Evolutionary conservation across 2,329 filamentous ascomycete genomes (phyloP), one percentile per base, ranked within the genome.

Genomic region (Colletotrichum cereale): DNA sequence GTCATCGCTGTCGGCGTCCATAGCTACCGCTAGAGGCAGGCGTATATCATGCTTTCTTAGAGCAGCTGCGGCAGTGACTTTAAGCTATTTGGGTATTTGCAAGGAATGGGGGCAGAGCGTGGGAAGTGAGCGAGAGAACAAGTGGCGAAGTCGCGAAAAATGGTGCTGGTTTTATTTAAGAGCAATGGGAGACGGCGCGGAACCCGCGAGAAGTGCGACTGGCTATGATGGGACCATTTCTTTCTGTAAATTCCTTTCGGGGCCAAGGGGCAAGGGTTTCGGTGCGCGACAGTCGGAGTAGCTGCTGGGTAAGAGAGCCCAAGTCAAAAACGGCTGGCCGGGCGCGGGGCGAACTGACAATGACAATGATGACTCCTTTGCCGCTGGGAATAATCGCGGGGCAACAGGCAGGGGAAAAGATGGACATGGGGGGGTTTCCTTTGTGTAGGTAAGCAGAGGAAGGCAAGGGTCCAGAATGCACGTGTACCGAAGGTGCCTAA

Each of bases 1-100:
- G 76, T 90, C 86, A 75, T 87, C 85, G 73, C 48, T 72, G 47
- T 79, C 81, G 70, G 34, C 79, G 73, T 83, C 82, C 83, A 84
- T 82, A 64, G 75, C 62, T 72, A 72, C 65, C 66, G 55, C 38
- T 55, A n/a, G 65, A 40, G 40, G 44, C 44, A 24, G 58, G 26
- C 44, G 69, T 57, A 26, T 69, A 24, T 68, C 69, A 72, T 72
- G 47, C 65, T 68, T 68, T 70, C 31, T 24, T 24, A 40, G 11
- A 31, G 24, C 18, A 47, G 26, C 16, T 24, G 34, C 12, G n/a
- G 53, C n/a, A 44, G 38, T 38, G 47, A 48, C 6, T 53, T 16
- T 21, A 47, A 26, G 38, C 61, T 55, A 24, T 29, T 52, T 44
- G 16, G 11, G 6, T 36, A 12, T 21, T 52, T 34, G 38, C 42